A percentile compares a stretch with the other conserved stretches of the same genome.
Evolutionary conservation across 2,329 filamentous ascomycete genomes (phyloP).

Genomic region (Laburnicola sp.): DNA sequence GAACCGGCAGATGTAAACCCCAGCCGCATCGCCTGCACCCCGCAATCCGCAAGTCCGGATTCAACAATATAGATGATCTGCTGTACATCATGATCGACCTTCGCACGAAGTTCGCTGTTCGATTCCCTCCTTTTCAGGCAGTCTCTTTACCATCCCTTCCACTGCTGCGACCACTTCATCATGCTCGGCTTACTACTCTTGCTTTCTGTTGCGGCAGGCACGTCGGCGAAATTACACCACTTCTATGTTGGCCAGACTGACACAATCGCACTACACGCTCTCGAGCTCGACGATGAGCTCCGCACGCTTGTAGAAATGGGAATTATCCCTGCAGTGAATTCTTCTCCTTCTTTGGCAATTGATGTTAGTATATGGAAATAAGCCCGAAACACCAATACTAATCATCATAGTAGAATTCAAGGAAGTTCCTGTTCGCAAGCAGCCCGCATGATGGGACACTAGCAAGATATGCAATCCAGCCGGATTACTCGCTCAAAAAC

Average conservation of each 20-base stretch:
- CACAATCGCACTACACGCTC: slow-evolving; percentile 18
- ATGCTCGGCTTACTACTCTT: slow-evolving; percentile 16
- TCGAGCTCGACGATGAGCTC: slow-evolving; percentile 21
- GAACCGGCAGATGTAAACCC: slow-evolving; percentile 9
- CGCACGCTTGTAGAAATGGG: slow-evolving; percentile 16
- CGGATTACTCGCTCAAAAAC: slow-evolving; percentile 21
- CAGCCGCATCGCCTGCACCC: slow-evolving; percentile 20
- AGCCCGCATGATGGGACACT: slow-evolving; percentile 22
- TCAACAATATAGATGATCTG: background rate
- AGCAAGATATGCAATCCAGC: slow-evolving; percentile 19
- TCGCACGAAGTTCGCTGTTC: background rate
- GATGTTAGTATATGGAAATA: slow-evolving; percentile 17
- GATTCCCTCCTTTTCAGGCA: background rate
- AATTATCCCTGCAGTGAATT: slow-evolving; percentile 15
- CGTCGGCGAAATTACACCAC: slow-evolving; percentile 20
- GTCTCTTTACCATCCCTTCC: background rate
- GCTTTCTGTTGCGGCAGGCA: slow-evolving; percentile 10
- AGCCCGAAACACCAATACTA: background rate
- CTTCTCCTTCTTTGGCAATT: slow-evolving; percentile 23
- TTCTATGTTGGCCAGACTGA: slow-evolving; percentile 23
- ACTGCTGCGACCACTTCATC: background rate
- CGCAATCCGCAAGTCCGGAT: slow-evolving; percentile 14
- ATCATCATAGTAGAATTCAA: slow-evolving; percentile 15
- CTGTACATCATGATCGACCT: slow-evolving; percentile 1
- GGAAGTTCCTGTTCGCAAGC: slow-evolving; percentile 23